Percentiles rank a stretch among this genome's conserved stretches.
These are phyloP conservation scores for Flueggea neowawraea DNA, from an alignment of 441 rosid genomes.

Conservation along the genomic window DNA sequence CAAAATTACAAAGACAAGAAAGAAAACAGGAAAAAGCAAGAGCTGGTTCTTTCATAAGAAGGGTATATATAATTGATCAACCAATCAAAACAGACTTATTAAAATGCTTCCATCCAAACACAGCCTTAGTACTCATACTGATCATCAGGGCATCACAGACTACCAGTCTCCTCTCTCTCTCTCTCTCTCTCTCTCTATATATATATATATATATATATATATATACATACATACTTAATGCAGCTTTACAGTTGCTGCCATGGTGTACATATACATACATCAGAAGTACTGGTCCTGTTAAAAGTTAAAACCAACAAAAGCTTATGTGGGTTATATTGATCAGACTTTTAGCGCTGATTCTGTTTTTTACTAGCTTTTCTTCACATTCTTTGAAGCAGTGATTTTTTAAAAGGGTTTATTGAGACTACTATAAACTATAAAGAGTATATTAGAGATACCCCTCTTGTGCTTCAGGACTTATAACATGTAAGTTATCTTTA, in stretches of 20 bases:
- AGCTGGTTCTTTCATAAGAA: conserved; percentile 1
- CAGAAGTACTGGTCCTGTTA: too few species aligned
- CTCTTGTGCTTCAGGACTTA: conserved; percentile 21
- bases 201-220: too few species aligned
- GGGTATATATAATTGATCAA: neutral
- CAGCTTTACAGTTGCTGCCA: neutral
- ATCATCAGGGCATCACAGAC: conserved; percentile 16
- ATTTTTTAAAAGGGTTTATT: conserved; percentile 3
- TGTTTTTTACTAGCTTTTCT: conserved; percentile 3
- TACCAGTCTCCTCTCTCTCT: conserved; percentile 14
- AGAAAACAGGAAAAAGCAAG: conserved; percentile 9
- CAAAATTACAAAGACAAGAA: conserved; percentile 6
- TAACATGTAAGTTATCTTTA: conserved; percentile 14
- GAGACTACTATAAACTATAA: conserved; percentile 31
- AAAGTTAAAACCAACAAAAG: too few species aligned
- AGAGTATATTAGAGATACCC: conserved; percentile 25
- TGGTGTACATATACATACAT: neutral
- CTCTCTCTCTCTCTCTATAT: too few species aligned
- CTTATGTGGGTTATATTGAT: too few species aligned
- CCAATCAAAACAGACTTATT: conserved; percentile 13
- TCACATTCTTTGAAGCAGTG: conserved; percentile 20
- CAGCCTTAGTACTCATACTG: conserved; percentile 17
- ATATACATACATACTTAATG: neutral
- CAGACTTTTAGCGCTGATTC: too few species aligned
- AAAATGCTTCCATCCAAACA: conserved; percentile 6